phyloP scores from a whole-genome alignment of 208 protist species.

The Leishmania tropica region DNA sequence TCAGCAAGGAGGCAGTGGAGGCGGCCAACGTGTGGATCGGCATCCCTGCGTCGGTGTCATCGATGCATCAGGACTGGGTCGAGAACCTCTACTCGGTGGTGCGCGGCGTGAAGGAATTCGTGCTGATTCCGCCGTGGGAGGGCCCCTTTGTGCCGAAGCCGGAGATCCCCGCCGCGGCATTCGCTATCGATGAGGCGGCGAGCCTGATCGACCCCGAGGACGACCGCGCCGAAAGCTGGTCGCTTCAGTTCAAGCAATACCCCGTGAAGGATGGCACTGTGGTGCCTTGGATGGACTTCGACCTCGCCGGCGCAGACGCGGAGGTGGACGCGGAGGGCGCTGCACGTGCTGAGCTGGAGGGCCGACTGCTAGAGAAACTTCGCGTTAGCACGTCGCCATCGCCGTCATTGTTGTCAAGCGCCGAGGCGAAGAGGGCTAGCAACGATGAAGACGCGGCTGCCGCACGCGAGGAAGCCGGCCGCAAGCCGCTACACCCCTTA shows the following conservation, averaged over 20 bases:
- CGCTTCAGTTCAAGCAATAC: conserved; percentile 43
- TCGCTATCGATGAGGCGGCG: conserved; percentile 41
- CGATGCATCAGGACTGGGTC: conserved; percentile 92
- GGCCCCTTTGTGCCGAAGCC: conserved; percentile 82
- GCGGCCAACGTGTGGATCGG: conserved; percentile 93
- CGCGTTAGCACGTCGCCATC: neutral
- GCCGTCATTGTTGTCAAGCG: neutral
- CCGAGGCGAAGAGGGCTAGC: neutral
- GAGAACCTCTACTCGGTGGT: conserved; percentile 93
- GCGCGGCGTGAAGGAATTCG: conserved; percentile 89
- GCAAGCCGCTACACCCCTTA: conserved; percentile 63
- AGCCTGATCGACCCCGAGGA: conserved; percentile 21
- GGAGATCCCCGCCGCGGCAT: conserved; percentile 68
- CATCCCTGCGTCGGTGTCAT: conserved; percentile 76
- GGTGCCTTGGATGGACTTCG: conserved; percentile 90
- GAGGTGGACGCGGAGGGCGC: conserved; percentile 30
- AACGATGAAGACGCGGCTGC: conserved; percentile 6
- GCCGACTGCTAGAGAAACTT: conserved; percentile 37
- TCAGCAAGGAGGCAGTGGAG: conserved; percentile 63
- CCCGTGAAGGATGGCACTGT: conserved; percentile 60
- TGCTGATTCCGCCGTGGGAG: conserved; percentile 91
- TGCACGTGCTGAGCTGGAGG: conserved; percentile 26
- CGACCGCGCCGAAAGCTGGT: conserved; percentile 22
- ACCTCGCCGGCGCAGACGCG: conserved; percentile 62
- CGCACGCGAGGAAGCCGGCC: conserved; percentile 14